These are phyloP conservation scores for Nepenthes gracilis DNA, from an alignment of 148 eudicot species.

Conservation along the genomic window DNA sequence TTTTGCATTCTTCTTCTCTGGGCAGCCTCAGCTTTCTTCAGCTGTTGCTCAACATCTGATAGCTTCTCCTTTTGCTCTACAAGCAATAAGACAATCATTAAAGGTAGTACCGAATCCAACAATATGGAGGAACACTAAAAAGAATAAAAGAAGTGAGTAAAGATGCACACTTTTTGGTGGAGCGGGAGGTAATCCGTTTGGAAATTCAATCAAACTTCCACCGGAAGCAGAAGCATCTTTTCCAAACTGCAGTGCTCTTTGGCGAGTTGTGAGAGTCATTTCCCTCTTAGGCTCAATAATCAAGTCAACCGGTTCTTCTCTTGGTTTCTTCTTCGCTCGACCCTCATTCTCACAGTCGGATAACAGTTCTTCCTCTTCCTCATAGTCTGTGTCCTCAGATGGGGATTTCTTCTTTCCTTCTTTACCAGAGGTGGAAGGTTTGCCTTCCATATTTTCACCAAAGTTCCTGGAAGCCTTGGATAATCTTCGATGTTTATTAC, in stretches of 20 bases:
- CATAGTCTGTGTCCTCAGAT: conserved; percentile 53
- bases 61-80: conserved; percentile 79
- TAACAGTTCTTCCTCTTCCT: conserved; percentile 44
- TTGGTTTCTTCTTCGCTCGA: conserved; percentile 43
- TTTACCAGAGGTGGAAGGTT: conserved; percentile 23
- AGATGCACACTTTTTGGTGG: conserved; percentile 62
- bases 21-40: conserved; percentile 83
- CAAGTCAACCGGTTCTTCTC: conserved; percentile 41
- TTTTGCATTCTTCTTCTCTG: conserved; percentile 64
- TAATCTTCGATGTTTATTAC: conserved; percentile 36
- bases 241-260: conserved; percentile 64
- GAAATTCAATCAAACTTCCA: conserved; percentile 58
- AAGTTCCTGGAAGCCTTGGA: conserved; percentile 40
- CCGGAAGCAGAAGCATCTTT: conserved; percentile 51
- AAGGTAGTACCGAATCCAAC: neutral
- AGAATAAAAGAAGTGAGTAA: neutral
- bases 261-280: conserved; percentile 71
- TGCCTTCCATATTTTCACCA: conserved; percentile 22
- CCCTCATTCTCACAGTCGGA: conserved; percentile 52
- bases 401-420: conserved; percentile 46
- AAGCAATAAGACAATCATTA: neutral
- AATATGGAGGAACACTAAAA: neutral
- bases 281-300: conserved; percentile 54
- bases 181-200: conserved; percentile 82
- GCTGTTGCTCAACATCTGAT: conserved; percentile 68